A percentile compares a stretch with the other conserved stretches of the same genome.
phyloP scores from a whole-genome alignment of 2,329 filamentous ascomycete species.

The Fusarium clavum region DNA sequence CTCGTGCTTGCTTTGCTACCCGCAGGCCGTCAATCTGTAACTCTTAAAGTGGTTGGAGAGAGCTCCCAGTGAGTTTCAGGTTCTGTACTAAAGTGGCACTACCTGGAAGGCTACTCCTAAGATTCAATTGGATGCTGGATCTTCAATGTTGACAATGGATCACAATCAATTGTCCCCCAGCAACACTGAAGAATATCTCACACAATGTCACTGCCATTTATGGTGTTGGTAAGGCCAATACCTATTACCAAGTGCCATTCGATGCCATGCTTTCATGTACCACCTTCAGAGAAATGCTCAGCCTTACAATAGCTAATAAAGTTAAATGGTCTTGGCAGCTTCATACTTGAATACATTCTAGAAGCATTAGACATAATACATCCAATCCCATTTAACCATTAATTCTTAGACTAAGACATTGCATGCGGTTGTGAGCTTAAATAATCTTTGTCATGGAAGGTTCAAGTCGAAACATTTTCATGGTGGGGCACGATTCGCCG shows the following conservation, averaged over 20 bases:
- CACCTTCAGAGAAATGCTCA: neutral
- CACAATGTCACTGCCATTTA: neutral
- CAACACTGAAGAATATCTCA: neutral
- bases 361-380: neutral
- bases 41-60: conserved; percentile 24
- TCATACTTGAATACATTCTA: neutral
- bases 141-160: neutral
- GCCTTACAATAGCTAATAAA: neutral
- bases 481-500: conserved; percentile 39
- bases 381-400: neutral
- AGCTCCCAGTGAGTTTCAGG: conserved; percentile 8
- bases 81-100: neutral
- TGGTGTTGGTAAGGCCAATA: no score
- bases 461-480: conserved; percentile 23
- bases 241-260: no score
- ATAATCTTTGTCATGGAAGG: conserved; percentile 15
- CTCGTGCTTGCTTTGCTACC: conserved; percentile 32
- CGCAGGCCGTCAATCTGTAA: neutral
- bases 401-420: neutral
- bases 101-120: no score
- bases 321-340: neutral
- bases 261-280: neutral
- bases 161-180: neutral
- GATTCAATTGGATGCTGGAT: neutral
- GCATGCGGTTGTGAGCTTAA: conserved; percentile 5